Evolutionary conservation across 495 filamentous ascomycete species (phyloP).

Genomic region (Ascodesmis nigricans): DNA sequence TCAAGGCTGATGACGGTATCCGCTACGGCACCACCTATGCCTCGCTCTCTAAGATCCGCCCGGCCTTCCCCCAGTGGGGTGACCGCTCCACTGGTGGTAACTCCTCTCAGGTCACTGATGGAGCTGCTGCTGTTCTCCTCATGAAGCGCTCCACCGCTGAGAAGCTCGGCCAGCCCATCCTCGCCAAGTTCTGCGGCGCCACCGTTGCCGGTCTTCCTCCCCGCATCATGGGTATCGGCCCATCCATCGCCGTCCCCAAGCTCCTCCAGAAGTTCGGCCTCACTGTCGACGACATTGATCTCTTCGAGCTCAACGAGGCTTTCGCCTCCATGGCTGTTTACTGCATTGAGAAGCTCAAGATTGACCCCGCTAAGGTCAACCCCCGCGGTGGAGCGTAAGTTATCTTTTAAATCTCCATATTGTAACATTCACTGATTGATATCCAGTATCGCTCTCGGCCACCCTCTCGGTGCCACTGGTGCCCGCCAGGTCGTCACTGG

Average conservation of each 20-base stretch:
- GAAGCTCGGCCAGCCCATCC: constrained; percentile 70
- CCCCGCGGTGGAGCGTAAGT: constrained; percentile 46
- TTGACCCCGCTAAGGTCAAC: constrained; percentile 76
- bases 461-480: constrained; percentile 64
- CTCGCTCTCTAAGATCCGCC: constrained; percentile 58
- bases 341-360: constrained; percentile 51
- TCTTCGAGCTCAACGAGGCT: constrained; percentile 91
- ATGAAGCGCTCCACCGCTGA: constrained; percentile 86
- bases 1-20: constrained; percentile 73
- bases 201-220: constrained; percentile 79
- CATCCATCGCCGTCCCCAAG: constrained; percentile 85
- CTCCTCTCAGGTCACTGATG: constrained; percentile 85
- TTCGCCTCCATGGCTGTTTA: constrained; percentile 97
- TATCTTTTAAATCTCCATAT: neutral
- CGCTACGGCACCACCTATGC: constrained; percentile 77
- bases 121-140: constrained; percentile 70
- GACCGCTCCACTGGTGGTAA: constrained; percentile 85
- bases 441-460: constrained; percentile 42
- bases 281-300: constrained; percentile 59
- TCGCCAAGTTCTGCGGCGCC: constrained; percentile 84
- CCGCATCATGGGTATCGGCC: constrained; percentile 89
- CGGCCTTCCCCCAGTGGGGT: constrained; percentile 78
- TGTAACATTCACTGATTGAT: constrained; percentile 15
- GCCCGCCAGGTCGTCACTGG: constrained; percentile 63
- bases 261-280: constrained; percentile 61